Evolutionary conservation across 2,329 filamentous ascomycete species (phyloP), one percentile per base, ranked within the genome.

Genomic region (Sclerotiophoma versabilis): DNA sequence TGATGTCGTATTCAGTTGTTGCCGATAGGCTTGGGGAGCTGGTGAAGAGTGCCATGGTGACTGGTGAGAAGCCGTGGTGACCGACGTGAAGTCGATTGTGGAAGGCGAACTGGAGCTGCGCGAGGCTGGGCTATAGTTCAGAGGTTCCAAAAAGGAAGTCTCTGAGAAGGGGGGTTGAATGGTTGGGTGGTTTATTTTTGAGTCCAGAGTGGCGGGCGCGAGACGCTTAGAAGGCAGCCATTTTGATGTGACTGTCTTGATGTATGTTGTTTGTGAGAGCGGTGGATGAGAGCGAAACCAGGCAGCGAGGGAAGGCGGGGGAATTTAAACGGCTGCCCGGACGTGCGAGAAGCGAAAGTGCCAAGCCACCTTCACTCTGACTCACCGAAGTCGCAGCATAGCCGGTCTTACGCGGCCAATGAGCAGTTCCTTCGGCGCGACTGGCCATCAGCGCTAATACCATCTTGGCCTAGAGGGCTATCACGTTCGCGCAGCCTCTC

Each of bases 31-130:
- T 77, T 76, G 69, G 72, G 79, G 71, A 76, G 79, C 75, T 77
- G 79, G 76, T 84, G 86, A 87, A 83, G 88, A 84, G 87, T 83
- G 88, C 90, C 90, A 93, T 93, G 83, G 70, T 92, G 86, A 85
- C 73, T 79, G 76, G 76, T 78, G 75, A 77, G 86, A 84, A 90
- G 89, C 89, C 89, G 89, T 92, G 84, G 83, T 92, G 88, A 88
- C 88, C 87, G 90, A 87, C 85, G 81, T 72, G 67, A 83, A 85
- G 85, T 88, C 87, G 85, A 81, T 84, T 73, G 77, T 78, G 81
- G 81, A 82, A 73, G 75, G 69, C 74, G 75, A 79, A 77, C 76
- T 75, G 79, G 83, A 85, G 75, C 82, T 84, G 84, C 82, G 68
- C 68, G 79, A 79, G 82, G 85, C 84, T 78, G 79, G 78, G 82